These are phyloP conservation scores for Monoraphidium neglectum DNA, from an alignment of 139 green algal species.

Conservation along the genomic window DNA sequence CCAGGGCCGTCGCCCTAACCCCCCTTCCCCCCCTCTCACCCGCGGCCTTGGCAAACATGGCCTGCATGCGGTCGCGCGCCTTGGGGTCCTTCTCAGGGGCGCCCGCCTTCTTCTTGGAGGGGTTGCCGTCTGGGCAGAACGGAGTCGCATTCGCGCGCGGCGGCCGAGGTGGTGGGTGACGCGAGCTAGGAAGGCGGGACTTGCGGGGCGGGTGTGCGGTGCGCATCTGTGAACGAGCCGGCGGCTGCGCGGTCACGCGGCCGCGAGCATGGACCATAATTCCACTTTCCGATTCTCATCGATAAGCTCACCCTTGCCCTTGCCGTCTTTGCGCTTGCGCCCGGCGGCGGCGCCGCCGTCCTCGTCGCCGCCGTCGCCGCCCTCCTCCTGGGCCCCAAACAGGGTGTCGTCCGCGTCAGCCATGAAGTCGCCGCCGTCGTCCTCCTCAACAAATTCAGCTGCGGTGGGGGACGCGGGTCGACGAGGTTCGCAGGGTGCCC, in stretches of 20 bases:
- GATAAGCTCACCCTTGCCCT: constrained; percentile 26
- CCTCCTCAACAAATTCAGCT: constrained; percentile 84
- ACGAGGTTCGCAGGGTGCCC: neutral
- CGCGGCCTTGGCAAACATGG: constrained; percentile 55
- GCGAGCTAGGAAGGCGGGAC: too few species aligned
- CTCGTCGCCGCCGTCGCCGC: constrained; percentile 28
- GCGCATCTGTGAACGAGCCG: too few species aligned
- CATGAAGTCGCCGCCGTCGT: constrained; percentile 82
- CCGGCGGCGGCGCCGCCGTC: constrained; percentile 8
- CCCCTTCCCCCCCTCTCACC: neutral
- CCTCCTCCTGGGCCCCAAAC: constrained; percentile 41
- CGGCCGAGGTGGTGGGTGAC: too few species aligned
- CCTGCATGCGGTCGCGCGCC: constrained; percentile 46
- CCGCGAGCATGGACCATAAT: too few species aligned
- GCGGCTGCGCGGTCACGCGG: too few species aligned
- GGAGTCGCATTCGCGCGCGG: too few species aligned
- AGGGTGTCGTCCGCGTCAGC: constrained; percentile 91
- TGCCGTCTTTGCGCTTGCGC: constrained; percentile 46
- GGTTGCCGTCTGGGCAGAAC: neutral
- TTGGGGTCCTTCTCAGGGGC: constrained; percentile 8
- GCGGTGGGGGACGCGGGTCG: neutral
- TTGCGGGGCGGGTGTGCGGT: too few species aligned
- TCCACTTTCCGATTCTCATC: too few species aligned
- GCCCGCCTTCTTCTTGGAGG: constrained; percentile 29
- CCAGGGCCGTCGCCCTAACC: neutral